Conservation (phyloP, 139 green algal genomes). For the Dunaliella primolecta region DNA sequence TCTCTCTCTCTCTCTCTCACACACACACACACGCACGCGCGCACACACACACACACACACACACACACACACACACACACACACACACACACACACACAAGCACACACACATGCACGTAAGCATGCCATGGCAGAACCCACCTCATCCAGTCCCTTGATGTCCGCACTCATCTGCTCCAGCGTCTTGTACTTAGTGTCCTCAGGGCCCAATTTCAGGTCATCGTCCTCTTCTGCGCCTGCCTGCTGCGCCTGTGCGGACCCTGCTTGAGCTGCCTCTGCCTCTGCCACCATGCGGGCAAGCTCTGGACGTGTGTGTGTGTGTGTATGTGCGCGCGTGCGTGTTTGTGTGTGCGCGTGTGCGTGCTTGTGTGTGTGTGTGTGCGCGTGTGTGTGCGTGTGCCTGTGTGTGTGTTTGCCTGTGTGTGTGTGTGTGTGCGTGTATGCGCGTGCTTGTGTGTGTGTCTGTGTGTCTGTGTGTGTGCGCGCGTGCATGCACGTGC, state of each 20-base stretch:
- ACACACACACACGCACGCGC: too few relatives aligned
- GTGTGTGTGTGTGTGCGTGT: conserved; percentile 8
- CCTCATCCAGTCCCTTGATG: conserved; percentile 49
- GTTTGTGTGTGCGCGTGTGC: neutral
- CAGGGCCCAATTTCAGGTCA: conserved; percentile 14
- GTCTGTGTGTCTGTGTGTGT: neutral
- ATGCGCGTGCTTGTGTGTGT: neutral
- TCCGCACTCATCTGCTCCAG: conserved; percentile 45
- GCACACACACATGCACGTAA: too few relatives aligned
- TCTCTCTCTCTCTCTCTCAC: too few relatives aligned
- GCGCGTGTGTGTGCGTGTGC: too few relatives aligned
- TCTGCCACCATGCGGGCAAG: neutral
- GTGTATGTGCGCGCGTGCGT: neutral
- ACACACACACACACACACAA: too few relatives aligned
- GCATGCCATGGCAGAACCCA: too few relatives aligned
- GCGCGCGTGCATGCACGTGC: too few relatives aligned
- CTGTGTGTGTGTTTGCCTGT: neutral
- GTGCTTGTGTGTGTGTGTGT: neutral
- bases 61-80: too few relatives aligned
- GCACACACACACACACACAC: too few relatives aligned
- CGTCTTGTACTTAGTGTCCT: conserved; percentile 39
- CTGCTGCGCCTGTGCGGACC: neutral
- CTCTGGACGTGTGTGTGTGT: neutral
- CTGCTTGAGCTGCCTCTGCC: conserved; percentile 6
- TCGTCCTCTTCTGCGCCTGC: neutral